A percentile compares a stretch with the other conserved stretches of the same genome.
Evolutionary conservation across 78 protist genomes (phyloP).

Genomic region (Dictyostelium capitatum): DNA sequence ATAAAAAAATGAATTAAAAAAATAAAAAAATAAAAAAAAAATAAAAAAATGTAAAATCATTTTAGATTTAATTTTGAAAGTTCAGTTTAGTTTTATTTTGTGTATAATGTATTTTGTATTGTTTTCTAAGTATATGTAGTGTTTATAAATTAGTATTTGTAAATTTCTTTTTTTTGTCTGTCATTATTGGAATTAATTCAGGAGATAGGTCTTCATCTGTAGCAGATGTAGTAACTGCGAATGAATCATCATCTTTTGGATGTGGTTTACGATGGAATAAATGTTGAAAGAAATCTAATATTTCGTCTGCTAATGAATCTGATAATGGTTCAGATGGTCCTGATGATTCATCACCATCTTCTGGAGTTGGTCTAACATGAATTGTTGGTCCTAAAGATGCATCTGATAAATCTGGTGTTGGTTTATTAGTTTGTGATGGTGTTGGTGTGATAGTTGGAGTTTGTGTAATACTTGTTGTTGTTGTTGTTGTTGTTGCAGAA

Average conservation of each 20-base stretch:
- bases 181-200: not conserved
- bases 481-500: not conserved
- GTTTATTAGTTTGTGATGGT: not conserved
- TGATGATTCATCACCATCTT: not conserved
- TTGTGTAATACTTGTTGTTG: not conserved
- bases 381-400: too few relatives aligned
- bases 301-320: not conserved
- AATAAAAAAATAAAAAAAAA: too few relatives aligned
- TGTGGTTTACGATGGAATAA: conserved; percentile 9
- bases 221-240: not conserved
- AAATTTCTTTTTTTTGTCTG: not conserved
- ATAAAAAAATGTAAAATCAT: too few relatives aligned
- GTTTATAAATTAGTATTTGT: too few relatives aligned
- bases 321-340: not conserved
- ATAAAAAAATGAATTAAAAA: too few relatives aligned
- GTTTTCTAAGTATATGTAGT: not conserved
- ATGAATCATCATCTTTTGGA: not conserved
- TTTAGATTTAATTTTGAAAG: too few relatives aligned
- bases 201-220: not conserved
- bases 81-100: not conserved
- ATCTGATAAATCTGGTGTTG: too few relatives aligned
- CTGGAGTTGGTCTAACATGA: too few relatives aligned
- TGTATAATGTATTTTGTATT: too few relatives aligned
- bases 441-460: not conserved
- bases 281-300: not conserved